Conservation (phyloP, 176 grass and related monocot genomes). For the Triticum urartu region DNA sequence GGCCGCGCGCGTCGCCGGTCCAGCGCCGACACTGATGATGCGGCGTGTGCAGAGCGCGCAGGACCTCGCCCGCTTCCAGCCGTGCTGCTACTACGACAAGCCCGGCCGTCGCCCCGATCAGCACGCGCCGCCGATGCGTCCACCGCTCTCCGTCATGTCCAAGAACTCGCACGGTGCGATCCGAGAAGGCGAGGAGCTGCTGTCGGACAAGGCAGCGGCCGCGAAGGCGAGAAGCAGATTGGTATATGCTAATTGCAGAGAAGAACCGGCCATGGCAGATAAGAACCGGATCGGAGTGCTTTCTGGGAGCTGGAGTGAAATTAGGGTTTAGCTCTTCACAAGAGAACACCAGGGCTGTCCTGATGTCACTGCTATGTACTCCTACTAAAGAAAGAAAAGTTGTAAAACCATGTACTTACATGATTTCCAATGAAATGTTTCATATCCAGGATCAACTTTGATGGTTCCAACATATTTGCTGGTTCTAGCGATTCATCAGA, state of each 20-base stretch:
- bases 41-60: constrained; percentile 21
- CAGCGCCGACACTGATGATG: not conserved
- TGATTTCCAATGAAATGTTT: no score
- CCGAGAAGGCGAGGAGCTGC: not conserved
- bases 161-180: not conserved
- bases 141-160: not conserved
- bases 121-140: not conserved
- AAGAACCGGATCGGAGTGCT: not conserved
- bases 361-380: no score
- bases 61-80: not conserved
- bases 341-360: no score
- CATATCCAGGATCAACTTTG: no score
- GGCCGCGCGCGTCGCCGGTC: not conserved
- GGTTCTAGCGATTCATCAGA: no score
- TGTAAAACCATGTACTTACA: no score
- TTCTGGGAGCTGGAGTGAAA: constrained; percentile 21
- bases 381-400: no score
- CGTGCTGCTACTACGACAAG: not conserved
- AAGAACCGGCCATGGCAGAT: not conserved
- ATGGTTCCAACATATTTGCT: no score
- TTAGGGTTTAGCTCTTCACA: constrained; percentile 14
- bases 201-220: not conserved
- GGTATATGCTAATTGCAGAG: not conserved
- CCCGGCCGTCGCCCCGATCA: not conserved
- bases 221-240: not conserved